Evolutionary conservation across 495 filamentous ascomycete genomes (phyloP), one percentile per base, ranked within the genome.

Genomic region (Hypoxylon crocopeplum): DNA sequence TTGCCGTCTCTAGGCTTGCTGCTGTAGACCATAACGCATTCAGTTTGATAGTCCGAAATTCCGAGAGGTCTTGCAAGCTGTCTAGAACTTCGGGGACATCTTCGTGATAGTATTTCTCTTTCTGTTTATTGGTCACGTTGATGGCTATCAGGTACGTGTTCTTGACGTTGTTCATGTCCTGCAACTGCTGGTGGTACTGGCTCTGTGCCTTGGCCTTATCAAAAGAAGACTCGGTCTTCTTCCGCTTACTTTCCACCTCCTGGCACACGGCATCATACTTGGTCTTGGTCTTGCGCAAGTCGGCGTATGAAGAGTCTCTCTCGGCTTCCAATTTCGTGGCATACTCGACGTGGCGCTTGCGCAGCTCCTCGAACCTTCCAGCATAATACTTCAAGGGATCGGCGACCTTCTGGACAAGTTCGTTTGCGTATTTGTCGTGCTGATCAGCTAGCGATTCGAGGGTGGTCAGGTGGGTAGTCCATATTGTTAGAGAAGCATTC

Each of bases 101-200:
- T 79, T 97, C 92, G 69, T 98, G 86, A 65, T 92, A 99, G 75
- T 97, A 97, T 69, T 86, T 91, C 71, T 96, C 90, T 76, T 97
- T 98, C 66, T 96, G 86, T 72, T 91, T 93, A 75, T 99, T 99
- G 30, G 93, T 92, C 36, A 97, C 89, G 68, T 93, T 94, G 77
- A 99, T 95, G 48, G 84, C 83, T 59, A 99, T 93, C 30, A 99
- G 77, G 66, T 99, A 99, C 1, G 90, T 92, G 67, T 98, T 99
- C 88, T 99, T 99, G 67, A 90, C 84, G 69, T 98, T 98, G 72
- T 91, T 87, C 95, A 98, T 98, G 48, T 98, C 93, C 33, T 85
- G 67, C 32, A 93, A 77, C 71, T 98, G 93, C 66, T 94, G 90
- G 65, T 95, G 90, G 70, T 94, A 98, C 13, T 88, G 85, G 63